Conservation (phyloP, 345 rosid species). For the Citrus inodora region DNA sequence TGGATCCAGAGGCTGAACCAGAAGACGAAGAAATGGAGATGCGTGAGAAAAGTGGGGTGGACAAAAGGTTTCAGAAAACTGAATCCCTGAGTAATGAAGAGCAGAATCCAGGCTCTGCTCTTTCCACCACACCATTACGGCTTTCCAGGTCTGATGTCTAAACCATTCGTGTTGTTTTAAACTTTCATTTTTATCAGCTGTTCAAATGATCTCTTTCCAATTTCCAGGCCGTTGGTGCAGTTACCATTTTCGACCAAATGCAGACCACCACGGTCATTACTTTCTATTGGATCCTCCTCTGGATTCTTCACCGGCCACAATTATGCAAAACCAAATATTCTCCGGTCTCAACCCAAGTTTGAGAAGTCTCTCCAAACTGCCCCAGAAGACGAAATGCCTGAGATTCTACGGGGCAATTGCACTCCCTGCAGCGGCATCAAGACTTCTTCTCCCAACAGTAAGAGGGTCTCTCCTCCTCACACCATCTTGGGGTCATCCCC, state of each 20-base stretch:
- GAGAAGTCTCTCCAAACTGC: conserved; percentile 47
- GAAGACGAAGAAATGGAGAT: conserved; percentile 63
- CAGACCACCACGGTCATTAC: conserved; percentile 62
- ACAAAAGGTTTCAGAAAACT: conserved; percentile 32
- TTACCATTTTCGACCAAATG: conserved; percentile 64
- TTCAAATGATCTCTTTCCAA: conserved; percentile 4
- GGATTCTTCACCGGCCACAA: conserved; percentile 28
- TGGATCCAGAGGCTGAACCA: conserved; percentile 44
- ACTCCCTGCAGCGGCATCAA: conserved; percentile 50
- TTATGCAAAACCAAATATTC: conserved; percentile 40
- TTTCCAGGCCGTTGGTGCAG: conserved; percentile 59
- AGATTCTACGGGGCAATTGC: conserved; percentile 45
- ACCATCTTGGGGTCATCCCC: conserved; percentile 54
- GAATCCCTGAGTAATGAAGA: conserved; percentile 52
- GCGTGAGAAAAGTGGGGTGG: conserved; percentile 32
- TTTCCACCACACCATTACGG: conserved; percentile 67
- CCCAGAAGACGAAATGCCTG: conserved; percentile 62
- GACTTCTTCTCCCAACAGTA: conserved; percentile 81
- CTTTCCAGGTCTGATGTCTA: conserved; percentile 54
- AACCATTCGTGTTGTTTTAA: neutral
- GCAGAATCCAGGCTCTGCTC: conserved; percentile 50
- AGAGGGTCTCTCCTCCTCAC: conserved; percentile 94
- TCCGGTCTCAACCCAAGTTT: conserved; percentile 37
- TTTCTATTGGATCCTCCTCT: conserved; percentile 46
- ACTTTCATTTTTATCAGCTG: neutral